Evolutionary conservation across 345 rosid genomes (phyloP).

Genomic region (Toxicodendron radicans): DNA sequence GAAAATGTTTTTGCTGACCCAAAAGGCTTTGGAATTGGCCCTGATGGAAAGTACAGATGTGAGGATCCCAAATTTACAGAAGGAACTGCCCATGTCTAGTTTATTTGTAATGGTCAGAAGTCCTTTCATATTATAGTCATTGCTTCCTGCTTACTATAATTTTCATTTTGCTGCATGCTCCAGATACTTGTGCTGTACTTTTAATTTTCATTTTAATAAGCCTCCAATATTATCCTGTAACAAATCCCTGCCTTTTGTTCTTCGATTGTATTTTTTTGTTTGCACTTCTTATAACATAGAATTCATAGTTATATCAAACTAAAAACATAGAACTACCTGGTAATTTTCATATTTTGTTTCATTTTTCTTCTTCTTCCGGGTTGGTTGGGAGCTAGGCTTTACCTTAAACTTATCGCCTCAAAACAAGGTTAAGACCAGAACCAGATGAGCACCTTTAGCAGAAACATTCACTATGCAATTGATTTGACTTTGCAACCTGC

Average conservation of each 20-base stretch:
- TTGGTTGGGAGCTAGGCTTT: neutral
- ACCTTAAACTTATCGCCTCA: neutral
- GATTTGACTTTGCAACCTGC: no score
- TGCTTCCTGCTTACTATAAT: neutral
- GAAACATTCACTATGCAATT: no score
- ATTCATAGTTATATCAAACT: no score
- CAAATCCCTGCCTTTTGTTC: neutral
- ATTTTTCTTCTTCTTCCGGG: neutral
- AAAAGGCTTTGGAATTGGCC: conserved; percentile 55
- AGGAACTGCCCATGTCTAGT: conserved; percentile 54
- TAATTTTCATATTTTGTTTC: no score
- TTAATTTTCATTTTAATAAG: neutral
- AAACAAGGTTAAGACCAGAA: neutral
- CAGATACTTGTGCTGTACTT: neutral
- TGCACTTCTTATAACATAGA: neutral
- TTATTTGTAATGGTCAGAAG: neutral
- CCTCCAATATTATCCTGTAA: neutral
- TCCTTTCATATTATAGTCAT: neutral
- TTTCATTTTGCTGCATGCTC: neutral
- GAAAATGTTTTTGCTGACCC: conserved; percentile 61
- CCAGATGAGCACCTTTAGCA: no score
- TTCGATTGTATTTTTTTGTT: neutral
- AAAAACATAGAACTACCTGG: neutral
- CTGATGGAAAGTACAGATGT: conserved; percentile 53
- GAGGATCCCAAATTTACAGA: conserved; percentile 60